These are phyloP conservation scores for Talaromyces funiculosus DNA, from an alignment of 2,329 filamentous ascomycete species.

Conservation along the genomic window DNA sequence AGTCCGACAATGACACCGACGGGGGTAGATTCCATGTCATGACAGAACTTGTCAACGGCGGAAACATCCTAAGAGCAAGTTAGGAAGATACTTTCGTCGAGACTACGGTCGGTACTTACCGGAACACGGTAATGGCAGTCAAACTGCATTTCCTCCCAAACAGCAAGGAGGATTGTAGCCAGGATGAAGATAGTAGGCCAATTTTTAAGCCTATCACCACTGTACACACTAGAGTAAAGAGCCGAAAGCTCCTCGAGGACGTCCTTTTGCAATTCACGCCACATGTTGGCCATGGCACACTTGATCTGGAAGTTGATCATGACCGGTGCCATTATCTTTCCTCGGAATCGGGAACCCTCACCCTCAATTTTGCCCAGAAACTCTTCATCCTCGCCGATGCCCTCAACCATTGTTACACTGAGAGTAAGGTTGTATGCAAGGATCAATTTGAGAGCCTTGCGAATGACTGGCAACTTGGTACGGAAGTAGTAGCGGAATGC, in stretches of 20 bases:
- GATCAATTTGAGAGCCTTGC: conserved; percentile 91
- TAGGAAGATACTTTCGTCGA: not conserved
- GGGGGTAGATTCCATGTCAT: conserved; percentile 91
- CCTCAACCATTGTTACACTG: conserved; percentile 91
- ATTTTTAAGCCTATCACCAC: conserved; percentile 94
- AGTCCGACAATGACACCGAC: conserved; percentile 94
- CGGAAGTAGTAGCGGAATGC: conserved; percentile 89
- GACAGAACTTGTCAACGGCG: conserved; percentile 89
- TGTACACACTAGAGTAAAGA: conserved; percentile 96
- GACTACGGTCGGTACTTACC: conserved; percentile 21
- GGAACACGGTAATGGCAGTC: conserved; percentile 94
- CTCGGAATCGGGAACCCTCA: conserved; percentile 77
- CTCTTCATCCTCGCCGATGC: conserved; percentile 71
- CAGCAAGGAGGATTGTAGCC: conserved; percentile 82
- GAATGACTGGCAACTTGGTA: conserved; percentile 81
- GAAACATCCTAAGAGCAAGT: conserved; percentile 53
- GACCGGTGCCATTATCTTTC: conserved; percentile 86
- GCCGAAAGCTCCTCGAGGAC: conserved; percentile 88
- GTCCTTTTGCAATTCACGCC: conserved; percentile 94
- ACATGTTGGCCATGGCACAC: conserved; percentile 94
- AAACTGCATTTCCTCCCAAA: conserved; percentile 99
- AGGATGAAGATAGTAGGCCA: conserved; percentile 99
- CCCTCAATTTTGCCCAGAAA: conserved; percentile 81
- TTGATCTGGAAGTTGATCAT: conserved; percentile 99
- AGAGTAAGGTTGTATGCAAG: conserved; percentile 93